Evolutionary conservation across 768 basidiomycete species (phyloP), one percentile per base, ranked within the genome.

Genomic region (Paxillus rubicundulus): DNA sequence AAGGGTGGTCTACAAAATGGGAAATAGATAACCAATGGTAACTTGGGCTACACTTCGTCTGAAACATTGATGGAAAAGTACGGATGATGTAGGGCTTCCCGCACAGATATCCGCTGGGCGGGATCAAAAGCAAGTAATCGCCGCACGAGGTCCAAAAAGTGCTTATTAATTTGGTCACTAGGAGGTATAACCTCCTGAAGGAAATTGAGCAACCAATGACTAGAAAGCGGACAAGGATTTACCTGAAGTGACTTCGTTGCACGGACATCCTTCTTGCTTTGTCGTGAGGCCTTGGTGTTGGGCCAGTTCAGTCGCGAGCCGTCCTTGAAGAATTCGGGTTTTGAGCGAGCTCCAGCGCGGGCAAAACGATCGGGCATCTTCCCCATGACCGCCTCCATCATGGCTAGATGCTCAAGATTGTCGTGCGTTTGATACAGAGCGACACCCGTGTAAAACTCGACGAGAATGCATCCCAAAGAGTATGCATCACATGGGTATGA

Each of bases 301-400:
- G 97, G 96, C 87, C 91, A 98, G 69, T 94, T 92, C 38, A 99
- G 81, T 63, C 86, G 89, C 57, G 77, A 71, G 28, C 83, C 86
- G 18, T 89, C 87, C 66, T 89, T 92, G 78, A 99, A 98, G 70
- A 90, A 97, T 65, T 98, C 95, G 8, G 92, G 85, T 63, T 95
- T 95, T 45, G 85, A 82, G 43, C 87, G 80, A 9, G 86, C 82
- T 16, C 87, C 88, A 40, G 80, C 77, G 39, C 87, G 80, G 36
- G 84, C 82, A 65, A 96, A 92, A 5, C 86, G 84, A 46, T 89
- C 85, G 0, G 95, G 92, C 87, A 98, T 95, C 74, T 89, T 91
- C 53, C 96, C 96, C 90, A 98, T 98, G 36, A 98, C 97, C 69
- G 90, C 87, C 69, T 98, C 95, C 97, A 99, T 99, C 97, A 99